Percentiles rank a stretch among this genome's conserved stretches.
These are phyloP conservation scores for Aspergillus bombycis DNA, from an alignment of 2,329 filamentous ascomycete species.

Conservation along the genomic window DNA sequence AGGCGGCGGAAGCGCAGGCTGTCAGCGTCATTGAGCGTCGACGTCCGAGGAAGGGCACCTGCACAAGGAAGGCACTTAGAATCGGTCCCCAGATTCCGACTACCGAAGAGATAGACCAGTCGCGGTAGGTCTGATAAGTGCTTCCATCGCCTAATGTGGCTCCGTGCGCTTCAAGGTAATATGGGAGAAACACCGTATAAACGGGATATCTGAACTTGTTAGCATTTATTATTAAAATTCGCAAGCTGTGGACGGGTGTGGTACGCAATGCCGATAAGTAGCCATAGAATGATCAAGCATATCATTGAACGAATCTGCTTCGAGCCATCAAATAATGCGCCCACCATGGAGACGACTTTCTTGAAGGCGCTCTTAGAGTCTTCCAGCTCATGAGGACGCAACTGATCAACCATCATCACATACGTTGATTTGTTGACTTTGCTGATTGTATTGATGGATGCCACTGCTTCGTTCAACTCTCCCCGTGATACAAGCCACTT, in stretches of 20 bases:
- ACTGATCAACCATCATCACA: slow-evolving; percentile 51
- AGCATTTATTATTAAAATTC: not conserved
- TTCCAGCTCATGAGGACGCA: not conserved
- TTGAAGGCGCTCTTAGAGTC: not conserved
- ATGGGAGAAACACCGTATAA: slow-evolving; percentile 73
- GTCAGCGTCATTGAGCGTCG: not conserved
- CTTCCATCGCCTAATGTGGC: slow-evolving; percentile 58
- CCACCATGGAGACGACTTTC: not conserved
- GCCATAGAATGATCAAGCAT: not conserved
- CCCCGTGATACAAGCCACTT: slow-evolving; percentile 60
- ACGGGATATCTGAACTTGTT: slow-evolving; percentile 61
- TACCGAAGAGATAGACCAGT: slow-evolving; percentile 71
- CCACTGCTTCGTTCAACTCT: slow-evolving; percentile 55
- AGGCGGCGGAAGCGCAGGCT: not conserved
- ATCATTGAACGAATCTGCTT: not conserved
- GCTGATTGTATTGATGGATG: slow-evolving; percentile 54
- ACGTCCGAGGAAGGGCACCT: not conserved
- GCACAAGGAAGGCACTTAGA: not conserved
- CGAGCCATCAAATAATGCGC: not conserved
- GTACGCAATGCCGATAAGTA: not conserved
- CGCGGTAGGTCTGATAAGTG: slow-evolving; percentile 66
- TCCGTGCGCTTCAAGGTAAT: slow-evolving; percentile 65
- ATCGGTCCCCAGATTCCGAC: slow-evolving; percentile 31
- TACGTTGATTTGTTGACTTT: slow-evolving; percentile 57
- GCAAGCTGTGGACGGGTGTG: not conserved